phyloP scores from a whole-genome alignment of 2,329 filamentous ascomycete species.

The Colletotrichum melonis region DNA sequence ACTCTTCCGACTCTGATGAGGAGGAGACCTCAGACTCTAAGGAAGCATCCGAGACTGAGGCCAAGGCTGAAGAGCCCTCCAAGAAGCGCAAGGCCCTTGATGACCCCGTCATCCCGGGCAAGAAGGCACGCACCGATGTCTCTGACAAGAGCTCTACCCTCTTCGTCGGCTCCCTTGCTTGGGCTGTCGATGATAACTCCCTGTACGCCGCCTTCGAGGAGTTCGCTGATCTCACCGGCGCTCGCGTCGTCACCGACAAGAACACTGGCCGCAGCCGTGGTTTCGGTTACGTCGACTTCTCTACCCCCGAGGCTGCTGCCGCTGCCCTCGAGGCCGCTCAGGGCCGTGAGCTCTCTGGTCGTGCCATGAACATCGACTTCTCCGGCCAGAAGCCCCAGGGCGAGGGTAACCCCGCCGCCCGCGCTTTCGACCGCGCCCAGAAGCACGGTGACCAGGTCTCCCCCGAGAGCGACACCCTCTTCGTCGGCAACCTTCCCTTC shows the following conservation, averaged over 20 bases:
- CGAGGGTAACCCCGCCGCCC: conserved; percentile 61
- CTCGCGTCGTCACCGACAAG: conserved; percentile 86
- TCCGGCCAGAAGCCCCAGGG: conserved; percentile 73
- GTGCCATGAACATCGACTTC: conserved; percentile 82
- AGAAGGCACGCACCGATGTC: conserved; percentile 75
- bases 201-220: conserved; percentile 84
- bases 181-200: conserved; percentile 88
- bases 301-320: conserved; percentile 72
- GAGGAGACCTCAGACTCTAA: conserved; percentile 47
- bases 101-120: conserved; percentile 58
- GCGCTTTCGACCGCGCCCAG: conserved; percentile 72
- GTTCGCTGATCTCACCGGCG: conserved; percentile 78
- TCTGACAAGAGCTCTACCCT: conserved; percentile 71
- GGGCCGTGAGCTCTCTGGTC: conserved; percentile 78
- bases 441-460: conserved; percentile 84
- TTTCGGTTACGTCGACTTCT: conserved; percentile 94
- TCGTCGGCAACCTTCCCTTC: conserved; percentile 92
- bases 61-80: conserved; percentile 61
- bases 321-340: conserved; percentile 82
- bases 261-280: conserved; percentile 86
- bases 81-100: conserved; percentile 77
- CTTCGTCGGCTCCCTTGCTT: conserved; percentile 91
- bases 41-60: conserved; percentile 48
- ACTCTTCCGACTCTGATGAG: conserved; percentile 49
- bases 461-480: conserved; percentile 86